phyloP scores from a whole-genome alignment of 2,329 filamentous ascomycete genomes.

The Teratosphaeria gauchensis region DNA sequence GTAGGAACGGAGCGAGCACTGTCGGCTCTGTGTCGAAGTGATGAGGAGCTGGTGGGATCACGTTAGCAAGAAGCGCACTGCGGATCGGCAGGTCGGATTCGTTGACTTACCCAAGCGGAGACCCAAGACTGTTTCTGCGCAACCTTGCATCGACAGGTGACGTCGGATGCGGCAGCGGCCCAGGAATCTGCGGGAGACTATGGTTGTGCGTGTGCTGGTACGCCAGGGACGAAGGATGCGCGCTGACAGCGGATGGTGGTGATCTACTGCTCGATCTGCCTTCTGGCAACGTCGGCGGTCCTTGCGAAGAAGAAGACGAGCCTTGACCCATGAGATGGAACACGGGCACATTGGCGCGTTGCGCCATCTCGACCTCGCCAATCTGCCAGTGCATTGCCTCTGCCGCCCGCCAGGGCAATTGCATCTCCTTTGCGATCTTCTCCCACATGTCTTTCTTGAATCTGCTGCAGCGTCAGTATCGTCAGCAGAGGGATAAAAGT shows the following conservation, averaged over 20 bases:
- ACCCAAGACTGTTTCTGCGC: constrained; percentile 16
- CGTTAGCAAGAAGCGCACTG: neutral
- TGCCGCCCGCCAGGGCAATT: constrained; percentile 85
- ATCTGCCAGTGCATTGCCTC: constrained; percentile 99
- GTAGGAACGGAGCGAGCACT: constrained; percentile 20
- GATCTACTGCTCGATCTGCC: constrained; percentile 18
- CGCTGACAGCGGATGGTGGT: constrained; percentile 10
- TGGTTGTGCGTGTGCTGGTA: constrained; percentile 25
- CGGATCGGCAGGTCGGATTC: neutral
- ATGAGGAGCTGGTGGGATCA: neutral
- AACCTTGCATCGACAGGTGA: constrained; percentile 20
- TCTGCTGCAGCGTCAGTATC: constrained; percentile 39
- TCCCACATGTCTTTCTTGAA: constrained; percentile 99
- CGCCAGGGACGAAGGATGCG: constrained; percentile 6
- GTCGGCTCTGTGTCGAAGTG: constrained; percentile 22
- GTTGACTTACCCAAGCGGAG: constrained; percentile 7
- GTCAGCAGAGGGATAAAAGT: neutral
- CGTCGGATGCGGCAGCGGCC: constrained; percentile 16
- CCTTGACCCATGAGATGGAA: constrained; percentile 48
- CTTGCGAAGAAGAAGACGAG: constrained; percentile 5
- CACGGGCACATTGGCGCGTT: constrained; percentile 77
- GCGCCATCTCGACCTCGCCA: constrained; percentile 87
- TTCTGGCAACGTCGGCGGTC: neutral
- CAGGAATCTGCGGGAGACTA: constrained; percentile 23
- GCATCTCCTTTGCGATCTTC: constrained; percentile 90